Conservation (phyloP, 257 asterid species). For the Forsythia viridissima region DNA sequence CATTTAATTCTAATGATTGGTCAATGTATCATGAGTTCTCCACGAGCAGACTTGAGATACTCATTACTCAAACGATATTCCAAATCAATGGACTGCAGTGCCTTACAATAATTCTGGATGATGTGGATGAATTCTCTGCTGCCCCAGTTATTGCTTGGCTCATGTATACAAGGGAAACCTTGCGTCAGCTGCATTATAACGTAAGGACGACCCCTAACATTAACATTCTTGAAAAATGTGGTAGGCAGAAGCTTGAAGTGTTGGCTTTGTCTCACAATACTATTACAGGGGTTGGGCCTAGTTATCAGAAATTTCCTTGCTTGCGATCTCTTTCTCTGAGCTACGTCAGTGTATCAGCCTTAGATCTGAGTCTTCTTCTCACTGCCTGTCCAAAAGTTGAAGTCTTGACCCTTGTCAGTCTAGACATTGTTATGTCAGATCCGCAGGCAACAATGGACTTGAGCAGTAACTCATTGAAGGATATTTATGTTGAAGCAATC, state of each 20-base stretch:
- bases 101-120: slow-evolving; percentile 77
- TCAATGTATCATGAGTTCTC: slow-evolving; percentile 68
- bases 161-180: slow-evolving; percentile 76
- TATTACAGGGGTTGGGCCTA: slow-evolving; percentile 77
- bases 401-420: slow-evolving; percentile 58
- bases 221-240: slow-evolving; percentile 83
- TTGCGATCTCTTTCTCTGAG: slow-evolving; percentile 67
- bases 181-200: slow-evolving; percentile 74
- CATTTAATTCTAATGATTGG: slow-evolving; percentile 81
- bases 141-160: slow-evolving; percentile 91
- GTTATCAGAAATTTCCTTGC: slow-evolving; percentile 78
- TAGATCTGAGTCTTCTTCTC: slow-evolving; percentile 77
- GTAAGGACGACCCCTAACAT: slow-evolving; percentile 78
- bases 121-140: slow-evolving; percentile 82
- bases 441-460: slow-evolving; percentile 73
- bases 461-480: slow-evolving; percentile 70
- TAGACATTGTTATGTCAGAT: slow-evolving; percentile 85
- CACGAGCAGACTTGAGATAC: slow-evolving; percentile 65
- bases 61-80: slow-evolving; percentile 75
- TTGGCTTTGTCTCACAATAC: slow-evolving; percentile 77
- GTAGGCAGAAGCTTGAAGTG: slow-evolving; percentile 82
- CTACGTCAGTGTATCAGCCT: slow-evolving; percentile 73
- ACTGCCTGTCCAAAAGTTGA: slow-evolving; percentile 73
- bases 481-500: slow-evolving; percentile 80
- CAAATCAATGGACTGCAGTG: slow-evolving; percentile 70